Conservation (phyloP, 2,329 filamentous ascomycete genomes). For the Verticillium zaregamsianum region DNA sequence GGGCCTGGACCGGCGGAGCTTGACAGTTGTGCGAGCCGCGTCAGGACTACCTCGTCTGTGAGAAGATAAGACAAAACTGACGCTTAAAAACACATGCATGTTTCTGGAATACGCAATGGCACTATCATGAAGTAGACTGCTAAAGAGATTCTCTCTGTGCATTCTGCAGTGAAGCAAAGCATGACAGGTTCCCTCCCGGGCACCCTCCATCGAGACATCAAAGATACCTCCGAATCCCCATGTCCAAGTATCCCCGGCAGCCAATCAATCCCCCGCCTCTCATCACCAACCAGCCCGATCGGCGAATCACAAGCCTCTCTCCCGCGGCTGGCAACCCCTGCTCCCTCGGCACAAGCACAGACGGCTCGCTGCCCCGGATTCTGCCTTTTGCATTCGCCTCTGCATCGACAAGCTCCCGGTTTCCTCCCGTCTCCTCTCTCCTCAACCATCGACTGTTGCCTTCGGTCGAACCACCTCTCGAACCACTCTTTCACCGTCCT, state of each 20-base stretch:
- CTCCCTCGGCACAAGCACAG: not conserved
- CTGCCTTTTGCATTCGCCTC: not conserved
- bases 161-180: not conserved
- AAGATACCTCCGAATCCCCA: not conserved
- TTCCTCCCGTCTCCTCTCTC: not conserved
- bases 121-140: not conserved
- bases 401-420: not conserved
- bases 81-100: too few species aligned
- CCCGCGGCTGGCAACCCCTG: not conserved
- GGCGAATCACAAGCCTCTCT: not conserved
- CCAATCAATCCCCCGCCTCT: not conserved
- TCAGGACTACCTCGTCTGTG: too few species aligned
- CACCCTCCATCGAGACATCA: not conserved
- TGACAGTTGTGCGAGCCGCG: not conserved
- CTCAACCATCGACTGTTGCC: not conserved
- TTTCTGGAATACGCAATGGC: not conserved
- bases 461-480: not conserved
- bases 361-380: not conserved
- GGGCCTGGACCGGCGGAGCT: not conserved
- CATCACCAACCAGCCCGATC: not conserved
- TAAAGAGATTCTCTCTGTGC: too few species aligned
- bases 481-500: not conserved
- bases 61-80: too few species aligned
- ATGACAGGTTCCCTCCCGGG: not conserved
- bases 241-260: not conserved